Conservation (phyloP, 2,329 filamentous ascomycete genomes). For the Scedosporium apiospermum region DNA sequence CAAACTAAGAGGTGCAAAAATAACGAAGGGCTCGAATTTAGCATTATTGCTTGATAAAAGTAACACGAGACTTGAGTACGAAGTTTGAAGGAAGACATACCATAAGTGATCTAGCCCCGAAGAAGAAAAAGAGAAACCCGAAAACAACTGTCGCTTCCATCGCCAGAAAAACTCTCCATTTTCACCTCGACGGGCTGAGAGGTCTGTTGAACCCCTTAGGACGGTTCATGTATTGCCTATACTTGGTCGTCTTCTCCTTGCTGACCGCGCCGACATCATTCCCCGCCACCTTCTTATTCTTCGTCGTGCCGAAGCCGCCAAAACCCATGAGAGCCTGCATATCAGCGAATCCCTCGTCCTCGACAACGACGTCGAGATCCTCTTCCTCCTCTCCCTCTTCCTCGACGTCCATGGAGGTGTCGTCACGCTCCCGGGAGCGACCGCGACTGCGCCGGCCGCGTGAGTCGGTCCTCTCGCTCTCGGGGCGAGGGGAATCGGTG, state of each 20-base stretch:
- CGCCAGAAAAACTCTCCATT: neutral
- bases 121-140: neutral
- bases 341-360: slow-evolving; percentile 58
- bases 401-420: slow-evolving; percentile 5
- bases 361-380: slow-evolving; percentile 42
- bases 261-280: slow-evolving; percentile 75
- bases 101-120: neutral
- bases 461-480: slow-evolving; percentile 6
- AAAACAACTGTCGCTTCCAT: neutral
- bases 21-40: neutral
- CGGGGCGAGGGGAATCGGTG: slow-evolving; percentile 2
- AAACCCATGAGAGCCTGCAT: slow-evolving; percentile 92
- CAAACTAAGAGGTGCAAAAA: neutral
- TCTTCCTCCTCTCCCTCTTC: slow-evolving; percentile 24
- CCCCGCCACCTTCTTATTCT: slow-evolving; percentile 78
- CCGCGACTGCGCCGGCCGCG: slow-evolving; percentile 9
- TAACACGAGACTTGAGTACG: neutral
- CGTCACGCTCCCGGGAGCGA: slow-evolving; percentile 6
- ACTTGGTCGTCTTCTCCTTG: slow-evolving; percentile 92
- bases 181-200: slow-evolving; percentile 46
- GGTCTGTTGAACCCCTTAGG: slow-evolving; percentile 75
- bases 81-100: neutral
- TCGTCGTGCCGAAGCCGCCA: slow-evolving; percentile 73
- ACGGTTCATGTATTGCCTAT: slow-evolving; percentile 94
- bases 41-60: neutral